A percentile compares a stretch with the other conserved stretches of the same genome.
phyloP scores from a whole-genome alignment of 1,139 yeast species.

The Blastobotrys arbuscula region DNA sequence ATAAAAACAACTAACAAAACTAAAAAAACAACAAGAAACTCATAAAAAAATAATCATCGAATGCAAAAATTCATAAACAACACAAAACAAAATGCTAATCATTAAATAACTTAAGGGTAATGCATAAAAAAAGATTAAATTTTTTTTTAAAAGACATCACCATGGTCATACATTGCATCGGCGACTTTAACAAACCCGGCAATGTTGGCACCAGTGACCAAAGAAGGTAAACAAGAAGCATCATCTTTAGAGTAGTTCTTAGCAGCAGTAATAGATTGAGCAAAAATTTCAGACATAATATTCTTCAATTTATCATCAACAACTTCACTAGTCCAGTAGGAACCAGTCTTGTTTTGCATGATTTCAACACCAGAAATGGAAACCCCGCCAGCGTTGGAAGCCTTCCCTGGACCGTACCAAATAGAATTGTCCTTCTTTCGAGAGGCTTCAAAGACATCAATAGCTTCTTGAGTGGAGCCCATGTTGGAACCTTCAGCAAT shows the following conservation, averaged over 20 bases:
- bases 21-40: neutral
- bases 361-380: constrained; percentile 97
- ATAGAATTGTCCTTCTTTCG: constrained; percentile 58
- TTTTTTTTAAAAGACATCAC: constrained; percentile 56
- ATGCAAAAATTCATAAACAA: too few relatives aligned
- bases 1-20: too few relatives aligned
- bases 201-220: constrained; percentile 97
- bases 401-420: constrained; percentile 99
- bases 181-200: constrained; percentile 99
- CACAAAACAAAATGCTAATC: constrained; percentile 2
- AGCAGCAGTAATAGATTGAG: constrained; percentile 88
- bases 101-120: constrained; percentile 9
- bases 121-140: neutral
- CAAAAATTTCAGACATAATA: constrained; percentile 91
- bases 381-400: constrained; percentile 99
- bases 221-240: constrained; percentile 71
- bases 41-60: constrained; percentile 1
- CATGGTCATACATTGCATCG: constrained; percentile 96
- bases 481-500: constrained; percentile 99
- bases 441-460: constrained; percentile 85
- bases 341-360: constrained; percentile 98
- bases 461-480: constrained; percentile 98
- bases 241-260: constrained; percentile 67
- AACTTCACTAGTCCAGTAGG: constrained; percentile 80
- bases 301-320: constrained; percentile 82